Percentiles rank a stretch among this genome's conserved stretches.
These are phyloP conservation scores for Aspergillus ochraceus DNA, from an alignment of 2,329 filamentous ascomycete species.

Conservation along the genomic window DNA sequence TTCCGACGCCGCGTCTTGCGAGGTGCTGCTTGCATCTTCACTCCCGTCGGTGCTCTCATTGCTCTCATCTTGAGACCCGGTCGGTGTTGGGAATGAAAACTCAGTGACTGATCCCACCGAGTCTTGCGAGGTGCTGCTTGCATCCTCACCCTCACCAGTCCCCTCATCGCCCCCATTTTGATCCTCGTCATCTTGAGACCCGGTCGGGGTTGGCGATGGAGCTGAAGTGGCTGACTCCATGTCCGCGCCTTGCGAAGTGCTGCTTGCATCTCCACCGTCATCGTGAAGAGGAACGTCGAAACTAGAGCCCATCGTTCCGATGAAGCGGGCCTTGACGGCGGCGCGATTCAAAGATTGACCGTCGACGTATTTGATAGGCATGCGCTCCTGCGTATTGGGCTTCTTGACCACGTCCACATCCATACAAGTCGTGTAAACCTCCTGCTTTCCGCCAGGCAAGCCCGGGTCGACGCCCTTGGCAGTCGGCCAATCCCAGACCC, in stretches of 20 bases:
- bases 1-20: neutral
- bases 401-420: slow-evolving; percentile 45
- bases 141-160: neutral
- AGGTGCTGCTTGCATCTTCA: neutral
- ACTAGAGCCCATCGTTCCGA: slow-evolving; percentile 26
- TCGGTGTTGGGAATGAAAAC: neutral
- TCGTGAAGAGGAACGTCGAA: neutral
- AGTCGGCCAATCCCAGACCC: slow-evolving; percentile 94
- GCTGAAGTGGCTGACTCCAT: neutral
- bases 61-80: no score
- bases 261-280: neutral
- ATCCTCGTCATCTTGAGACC: no score
- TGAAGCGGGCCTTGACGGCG: slow-evolving; percentile 40
- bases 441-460: slow-evolving; percentile 44
- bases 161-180: no score
- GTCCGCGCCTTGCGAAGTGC: neutral
- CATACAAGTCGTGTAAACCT: slow-evolving; percentile 53
- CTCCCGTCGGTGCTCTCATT: no score
- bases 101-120: no score
- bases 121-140: neutral
- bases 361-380: slow-evolving; percentile 24
- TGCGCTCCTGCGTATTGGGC: slow-evolving; percentile 14
- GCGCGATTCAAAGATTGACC: slow-evolving; percentile 40
- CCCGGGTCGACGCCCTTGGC: slow-evolving; percentile 37
- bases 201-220: neutral